Evolutionary conservation across 2,329 filamentous ascomycete species (phyloP).

Genomic region (Diaporthe ilicicola): DNA sequence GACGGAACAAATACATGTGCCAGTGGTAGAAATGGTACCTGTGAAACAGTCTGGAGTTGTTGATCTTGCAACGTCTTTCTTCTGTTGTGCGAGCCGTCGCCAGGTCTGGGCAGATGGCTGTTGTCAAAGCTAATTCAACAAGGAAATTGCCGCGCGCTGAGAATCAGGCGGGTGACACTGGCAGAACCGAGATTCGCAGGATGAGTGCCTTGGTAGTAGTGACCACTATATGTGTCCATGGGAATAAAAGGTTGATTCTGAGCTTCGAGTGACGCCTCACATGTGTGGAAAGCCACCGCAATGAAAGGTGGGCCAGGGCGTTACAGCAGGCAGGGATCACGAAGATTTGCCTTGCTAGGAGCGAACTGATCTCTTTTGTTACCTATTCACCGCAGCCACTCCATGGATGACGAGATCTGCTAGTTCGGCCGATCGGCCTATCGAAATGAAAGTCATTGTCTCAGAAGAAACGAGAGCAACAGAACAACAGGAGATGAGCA

Average conservation of each 20-base stretch:
- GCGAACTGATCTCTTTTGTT: neutral
- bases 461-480: constrained; percentile 9
- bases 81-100: constrained; percentile 1
- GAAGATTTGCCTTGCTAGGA: neutral
- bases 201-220: neutral
- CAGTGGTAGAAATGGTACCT: neutral
- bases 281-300: neutral
- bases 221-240: neutral
- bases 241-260: neutral
- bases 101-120: neutral
- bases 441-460: constrained; percentile 16
- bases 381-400: neutral
- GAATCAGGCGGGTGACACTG: neutral
- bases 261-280: neutral
- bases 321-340: neutral
- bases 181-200: constrained; percentile 20
- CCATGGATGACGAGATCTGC: constrained; percentile 1
- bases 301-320: neutral
- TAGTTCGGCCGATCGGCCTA: constrained; percentile 9
- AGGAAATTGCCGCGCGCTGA: neutral
- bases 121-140: neutral
- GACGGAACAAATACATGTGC: neutral
- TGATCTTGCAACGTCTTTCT: neutral
- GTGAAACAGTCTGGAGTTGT: neutral
- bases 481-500: neutral